Evolutionary conservation across 2,329 filamentous ascomycete species (phyloP).

Genomic region (Aspergillus sp.): DNA sequence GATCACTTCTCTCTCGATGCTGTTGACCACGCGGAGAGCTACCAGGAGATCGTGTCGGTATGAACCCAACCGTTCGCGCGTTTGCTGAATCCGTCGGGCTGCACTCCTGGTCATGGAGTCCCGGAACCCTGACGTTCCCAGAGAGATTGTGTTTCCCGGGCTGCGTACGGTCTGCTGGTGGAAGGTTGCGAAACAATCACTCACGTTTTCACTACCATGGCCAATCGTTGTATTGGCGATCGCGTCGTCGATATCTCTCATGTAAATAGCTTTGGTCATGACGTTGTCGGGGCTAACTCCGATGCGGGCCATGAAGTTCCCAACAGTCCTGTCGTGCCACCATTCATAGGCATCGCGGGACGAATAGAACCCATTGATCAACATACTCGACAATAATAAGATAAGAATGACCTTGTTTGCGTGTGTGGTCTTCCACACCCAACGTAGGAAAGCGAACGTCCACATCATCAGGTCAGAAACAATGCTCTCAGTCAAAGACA

Average conservation of each 20-base stretch:
- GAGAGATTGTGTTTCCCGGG: constrained; percentile 32
- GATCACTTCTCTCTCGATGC: constrained; percentile 81
- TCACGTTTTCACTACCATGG: constrained; percentile 31
- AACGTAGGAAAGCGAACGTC: constrained; percentile 66
- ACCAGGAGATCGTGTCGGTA: constrained; percentile 91
- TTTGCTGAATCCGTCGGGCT: constrained; percentile 67
- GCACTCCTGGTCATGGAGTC: constrained; percentile 37
- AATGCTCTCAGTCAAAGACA: constrained; percentile 72
- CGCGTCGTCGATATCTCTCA: constrained; percentile 75
- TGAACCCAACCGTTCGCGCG: constrained; percentile 77
- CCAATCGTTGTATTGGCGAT: constrained; percentile 43
- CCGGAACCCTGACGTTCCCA: constrained; percentile 29
- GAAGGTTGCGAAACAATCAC: constrained; percentile 48
- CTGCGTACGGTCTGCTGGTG: constrained; percentile 43
- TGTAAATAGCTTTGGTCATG: constrained; percentile 84
- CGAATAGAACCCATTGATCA: constrained; percentile 74
- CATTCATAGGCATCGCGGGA: constrained; percentile 73
- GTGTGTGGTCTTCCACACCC: constrained; percentile 66
- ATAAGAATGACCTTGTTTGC: constrained; percentile 74
- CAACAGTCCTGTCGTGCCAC: constrained; percentile 82
- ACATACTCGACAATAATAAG: constrained; percentile 67
- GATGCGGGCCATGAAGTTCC: constrained; percentile 76
- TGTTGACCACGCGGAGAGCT: constrained; percentile 85
- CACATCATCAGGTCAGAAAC: constrained; percentile 77
- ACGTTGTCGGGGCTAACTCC: constrained; percentile 76